A percentile compares a stretch with the other conserved stretches of the same genome.
phyloP scores from a whole-genome alignment of 345 rosid species.

The Salix arbutifolia region DNA sequence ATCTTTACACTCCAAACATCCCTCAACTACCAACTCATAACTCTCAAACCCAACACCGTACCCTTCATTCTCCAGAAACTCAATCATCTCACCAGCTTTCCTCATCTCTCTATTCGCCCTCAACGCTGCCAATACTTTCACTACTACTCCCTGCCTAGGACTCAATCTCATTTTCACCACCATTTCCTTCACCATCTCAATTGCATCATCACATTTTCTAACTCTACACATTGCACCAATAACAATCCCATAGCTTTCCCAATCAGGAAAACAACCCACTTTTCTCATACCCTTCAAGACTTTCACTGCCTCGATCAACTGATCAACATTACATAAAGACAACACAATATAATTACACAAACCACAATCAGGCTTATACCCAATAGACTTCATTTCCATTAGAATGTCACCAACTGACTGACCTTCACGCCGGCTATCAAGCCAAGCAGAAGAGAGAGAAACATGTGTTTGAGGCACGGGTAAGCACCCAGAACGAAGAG shows the following conservation, averaged over 20 bases:
- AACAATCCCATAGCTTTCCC: conserved; percentile 56
- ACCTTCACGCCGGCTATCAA: conserved; percentile 22
- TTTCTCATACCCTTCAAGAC: conserved; percentile 55
- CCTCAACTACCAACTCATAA: conserved; percentile 57
- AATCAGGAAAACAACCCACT: conserved; percentile 67
- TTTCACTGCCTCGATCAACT: conserved; percentile 55
- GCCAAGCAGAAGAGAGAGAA: conserved; percentile 66
- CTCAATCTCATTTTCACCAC: conserved; percentile 54
- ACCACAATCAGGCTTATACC: conserved; percentile 63
- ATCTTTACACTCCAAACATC: conserved; percentile 63
- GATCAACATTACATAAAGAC: conserved; percentile 70
- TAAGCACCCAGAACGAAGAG: conserved; percentile 68
- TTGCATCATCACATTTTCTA: conserved; percentile 52
- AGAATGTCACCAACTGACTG: conserved; percentile 41
- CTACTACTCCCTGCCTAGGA: conserved; percentile 58
- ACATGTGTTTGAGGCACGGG: conserved; percentile 59
- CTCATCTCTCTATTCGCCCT: conserved; percentile 59
- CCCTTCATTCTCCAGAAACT: conserved; percentile 58
- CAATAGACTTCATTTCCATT: conserved; percentile 54
- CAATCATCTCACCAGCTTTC: conserved; percentile 65
- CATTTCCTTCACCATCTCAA: conserved; percentile 66
- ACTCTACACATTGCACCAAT: conserved; percentile 48
- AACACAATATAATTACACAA: conserved; percentile 60
- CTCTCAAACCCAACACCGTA: conserved; percentile 55
- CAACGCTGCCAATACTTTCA: conserved; percentile 53